Percentiles rank a stretch among this genome's conserved stretches.
phyloP scores from a whole-genome alignment of 306 rosid species.

The Citrullus colocynthis region DNA sequence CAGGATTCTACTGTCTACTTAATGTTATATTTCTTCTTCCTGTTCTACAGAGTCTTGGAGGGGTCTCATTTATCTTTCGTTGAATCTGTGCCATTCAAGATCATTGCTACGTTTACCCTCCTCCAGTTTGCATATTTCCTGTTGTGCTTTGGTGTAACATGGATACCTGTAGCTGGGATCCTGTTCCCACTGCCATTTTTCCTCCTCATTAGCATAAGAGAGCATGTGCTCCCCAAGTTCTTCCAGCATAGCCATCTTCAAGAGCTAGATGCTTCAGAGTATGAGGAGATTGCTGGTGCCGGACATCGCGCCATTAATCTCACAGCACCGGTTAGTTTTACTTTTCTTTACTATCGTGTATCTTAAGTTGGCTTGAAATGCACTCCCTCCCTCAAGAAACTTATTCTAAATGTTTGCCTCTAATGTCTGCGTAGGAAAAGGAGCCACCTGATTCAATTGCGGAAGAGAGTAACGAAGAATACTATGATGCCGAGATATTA shows the following conservation, averaged over 20 bases:
- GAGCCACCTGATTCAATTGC: constrained; percentile 18
- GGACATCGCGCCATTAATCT: constrained; percentile 15
- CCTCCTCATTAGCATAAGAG: constrained; percentile 29
- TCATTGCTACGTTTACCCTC: constrained; percentile 24
- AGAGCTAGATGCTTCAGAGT: constrained; percentile 34
- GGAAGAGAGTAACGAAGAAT: constrained; percentile 26
- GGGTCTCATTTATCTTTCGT: constrained; percentile 28
- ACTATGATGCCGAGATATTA: constrained; percentile 59
- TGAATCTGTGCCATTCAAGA: constrained; percentile 31
- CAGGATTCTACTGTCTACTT: background rate
- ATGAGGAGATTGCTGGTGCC: constrained; percentile 25
- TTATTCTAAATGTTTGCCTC: background rate
- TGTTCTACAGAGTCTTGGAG: constrained; percentile 26
- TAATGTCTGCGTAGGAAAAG: constrained; percentile 37
- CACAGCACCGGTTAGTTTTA: constrained; percentile 13
- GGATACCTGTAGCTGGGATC: constrained; percentile 44
- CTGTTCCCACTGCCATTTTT: constrained; percentile 42
- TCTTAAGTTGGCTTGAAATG: background rate
- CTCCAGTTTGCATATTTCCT: constrained; percentile 24
- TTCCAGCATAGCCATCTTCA: constrained; percentile 27
- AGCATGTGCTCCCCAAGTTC: constrained; percentile 23
- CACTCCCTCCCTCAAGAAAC: background rate
- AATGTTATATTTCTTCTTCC: background rate
- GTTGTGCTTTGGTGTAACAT: constrained; percentile 33
- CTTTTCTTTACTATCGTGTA: background rate